These are phyloP conservation scores for Pythium biforme DNA, from an alignment of 352 stramenopile genomes.

Conservation along the genomic window DNA sequence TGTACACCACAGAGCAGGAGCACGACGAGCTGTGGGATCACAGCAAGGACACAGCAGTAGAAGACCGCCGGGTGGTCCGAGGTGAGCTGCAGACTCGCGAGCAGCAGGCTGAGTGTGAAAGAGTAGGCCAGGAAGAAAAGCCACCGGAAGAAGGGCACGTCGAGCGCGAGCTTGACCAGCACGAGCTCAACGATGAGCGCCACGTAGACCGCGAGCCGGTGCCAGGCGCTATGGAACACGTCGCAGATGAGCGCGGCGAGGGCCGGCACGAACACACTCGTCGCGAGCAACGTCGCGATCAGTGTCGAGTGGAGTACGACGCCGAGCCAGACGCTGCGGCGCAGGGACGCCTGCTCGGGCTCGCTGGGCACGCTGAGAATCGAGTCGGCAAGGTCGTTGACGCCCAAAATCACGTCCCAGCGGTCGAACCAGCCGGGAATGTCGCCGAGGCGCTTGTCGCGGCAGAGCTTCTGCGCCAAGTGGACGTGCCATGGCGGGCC, in stretches of 20 bases:
- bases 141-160: neutral
- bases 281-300: neutral
- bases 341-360: neutral
- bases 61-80: neutral
- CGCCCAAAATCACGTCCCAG: neutral
- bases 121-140: neutral
- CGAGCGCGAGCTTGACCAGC: neutral
- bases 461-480: neutral
- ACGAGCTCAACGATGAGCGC: neutral
- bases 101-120: neutral
- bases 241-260: neutral
- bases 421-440: constrained; percentile 5
- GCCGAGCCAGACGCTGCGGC: neutral
- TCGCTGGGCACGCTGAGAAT: neutral
- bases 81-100: neutral
- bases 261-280: neutral
- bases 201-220: neutral
- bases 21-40: neutral
- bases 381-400: neutral
- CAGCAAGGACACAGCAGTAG: neutral
- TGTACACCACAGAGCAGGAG: constrained; percentile 6
- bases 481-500: neutral
- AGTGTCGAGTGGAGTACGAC: neutral
- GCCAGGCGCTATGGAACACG: neutral
- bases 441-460: constrained; percentile 1